These are phyloP conservation scores for Aurantiochytrium sp. DNA, from an alignment of 108 stramenopile species.

Conservation along the genomic window DNA sequence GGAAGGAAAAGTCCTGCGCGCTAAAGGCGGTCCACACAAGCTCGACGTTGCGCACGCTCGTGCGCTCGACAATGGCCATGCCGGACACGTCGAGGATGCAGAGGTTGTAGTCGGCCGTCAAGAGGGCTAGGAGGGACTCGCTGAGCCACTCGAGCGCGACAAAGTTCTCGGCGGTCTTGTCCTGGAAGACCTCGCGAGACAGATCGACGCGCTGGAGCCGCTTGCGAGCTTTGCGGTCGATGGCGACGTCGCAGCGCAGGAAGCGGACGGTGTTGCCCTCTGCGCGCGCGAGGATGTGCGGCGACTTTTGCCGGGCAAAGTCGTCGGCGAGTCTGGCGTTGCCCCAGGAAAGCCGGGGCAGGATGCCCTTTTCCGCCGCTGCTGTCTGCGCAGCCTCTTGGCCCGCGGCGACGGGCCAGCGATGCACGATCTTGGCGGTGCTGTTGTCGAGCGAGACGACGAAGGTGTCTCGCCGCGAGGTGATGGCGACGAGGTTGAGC, in stretches of 20 bases:
- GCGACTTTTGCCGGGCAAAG: background rate
- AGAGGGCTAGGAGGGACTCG: background rate
- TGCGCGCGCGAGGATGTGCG: background rate
- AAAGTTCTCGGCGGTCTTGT: background rate
- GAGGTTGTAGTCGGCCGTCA: background rate
- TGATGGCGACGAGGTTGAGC: background rate
- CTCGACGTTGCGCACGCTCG: background rate
- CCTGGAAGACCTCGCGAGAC: background rate
- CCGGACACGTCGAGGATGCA: constrained; percentile 20
- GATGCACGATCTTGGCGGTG: background rate
- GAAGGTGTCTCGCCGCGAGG: background rate
- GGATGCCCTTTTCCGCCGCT: background rate
- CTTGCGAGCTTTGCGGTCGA: background rate
- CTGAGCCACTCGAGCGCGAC: constrained; percentile 3
- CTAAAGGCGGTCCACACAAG: constrained; percentile 20
- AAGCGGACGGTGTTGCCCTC: background rate
- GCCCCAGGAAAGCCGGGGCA: constrained; percentile 10
- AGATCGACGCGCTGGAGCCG: background rate
- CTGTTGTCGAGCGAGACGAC: background rate
- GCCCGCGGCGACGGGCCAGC: background rate
- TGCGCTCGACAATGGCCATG: constrained; percentile 26
- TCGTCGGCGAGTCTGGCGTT: background rate
- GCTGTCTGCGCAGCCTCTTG: background rate
- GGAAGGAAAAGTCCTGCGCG: background rate
- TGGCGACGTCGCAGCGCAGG: background rate